Base-by-base conservation (phyloP, 495 filamentous ascomycete genomes). In the Neurospora intermedia region DNA sequence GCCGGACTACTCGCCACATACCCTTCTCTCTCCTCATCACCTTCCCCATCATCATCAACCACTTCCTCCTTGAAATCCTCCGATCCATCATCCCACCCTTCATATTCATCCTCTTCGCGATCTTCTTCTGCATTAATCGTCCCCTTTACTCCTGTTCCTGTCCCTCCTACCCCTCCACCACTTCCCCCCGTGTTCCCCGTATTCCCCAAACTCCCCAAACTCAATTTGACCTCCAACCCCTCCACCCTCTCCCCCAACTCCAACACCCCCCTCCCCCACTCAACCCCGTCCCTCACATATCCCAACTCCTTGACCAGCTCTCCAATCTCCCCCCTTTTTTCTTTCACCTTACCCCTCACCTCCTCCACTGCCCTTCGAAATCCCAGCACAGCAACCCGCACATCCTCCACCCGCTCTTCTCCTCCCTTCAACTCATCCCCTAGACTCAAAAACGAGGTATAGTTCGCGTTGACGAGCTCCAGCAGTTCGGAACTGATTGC, bases 401-500 rank as follows among this genome's bases (percentile, higher is more conserved):
- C 89, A 78, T 97, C 94, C 81, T 97, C 95, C 4, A 96, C 89
- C 79, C 90, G 93, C 78, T 97, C 94, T 76, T 96, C 95, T 2
- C 96, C 96, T 0, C 94, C 94, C 69, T 88, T 88, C 46, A 99
- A 82, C 77, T 93, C 91, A 40, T 86, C 89, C 0, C 96, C 96
- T 0, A 99, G 82, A 6, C 89, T 89, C 2, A 99, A 80, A 76
- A 98, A 98, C 75, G 95, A 93, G 48, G 91, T 89, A 80, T 98
- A 98, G 80, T 98, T 94, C 41, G 91, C 86, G 78, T 98, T 98
- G 74, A 99, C 94, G 2, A 98, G 88, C 80, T 97, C 94, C 6
- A 98, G 85, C 10, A 99, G 84, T 80, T 99, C 95, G 72, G 90
- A 89, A 74, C 88, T 90, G 69, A 98, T 88, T 20, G 89, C 84